phyloP scores from a whole-genome alignment of 352 stramenopile species.

The Pythium chondricola region DNA sequence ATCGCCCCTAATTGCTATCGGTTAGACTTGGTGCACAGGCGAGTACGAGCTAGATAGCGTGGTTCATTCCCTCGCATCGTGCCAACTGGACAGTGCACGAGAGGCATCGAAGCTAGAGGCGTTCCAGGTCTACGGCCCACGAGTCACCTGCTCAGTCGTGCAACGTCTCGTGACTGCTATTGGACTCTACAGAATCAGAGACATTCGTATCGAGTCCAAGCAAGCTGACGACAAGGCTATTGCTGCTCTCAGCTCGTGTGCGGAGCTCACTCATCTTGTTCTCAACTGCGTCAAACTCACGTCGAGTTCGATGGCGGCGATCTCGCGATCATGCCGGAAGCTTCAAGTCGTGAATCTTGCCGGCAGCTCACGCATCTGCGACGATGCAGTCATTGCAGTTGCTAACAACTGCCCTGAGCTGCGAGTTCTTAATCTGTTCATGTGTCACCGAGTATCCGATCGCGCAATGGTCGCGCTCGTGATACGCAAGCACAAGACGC shows the following conservation, averaged over 20 bases:
- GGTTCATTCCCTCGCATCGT: conserved; percentile 22
- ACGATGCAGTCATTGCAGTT: conserved; percentile 71
- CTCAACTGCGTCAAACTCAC: conserved; percentile 79
- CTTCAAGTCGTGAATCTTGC: conserved; percentile 60
- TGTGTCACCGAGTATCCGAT: conserved; percentile 78
- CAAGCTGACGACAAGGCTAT: conserved; percentile 48
- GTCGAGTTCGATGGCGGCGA: conserved; percentile 31
- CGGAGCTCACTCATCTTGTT: conserved; percentile 26
- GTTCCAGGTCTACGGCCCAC: conserved; percentile 54
- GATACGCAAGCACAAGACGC: conserved; percentile 27
- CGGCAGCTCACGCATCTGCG: conserved; percentile 67
- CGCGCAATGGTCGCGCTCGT: conserved; percentile 47
- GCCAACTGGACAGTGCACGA: neutral
- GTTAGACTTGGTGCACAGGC: conserved; percentile 64
- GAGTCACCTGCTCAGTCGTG: conserved; percentile 41
- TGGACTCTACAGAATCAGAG: conserved; percentile 23
- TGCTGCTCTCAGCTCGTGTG: conserved; percentile 29
- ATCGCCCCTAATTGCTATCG: too few species aligned
- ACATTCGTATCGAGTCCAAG: conserved; percentile 70
- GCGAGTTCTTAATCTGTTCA: conserved; percentile 60
- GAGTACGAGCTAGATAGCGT: conserved; percentile 49
- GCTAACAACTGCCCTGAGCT: conserved; percentile 42
- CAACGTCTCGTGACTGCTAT: conserved; percentile 35
- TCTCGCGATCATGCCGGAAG: conserved; percentile 29
- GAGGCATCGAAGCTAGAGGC: conserved; percentile 31